Conservation (phyloP, 345 rosid species). For the Ceriops tagal region DNA sequence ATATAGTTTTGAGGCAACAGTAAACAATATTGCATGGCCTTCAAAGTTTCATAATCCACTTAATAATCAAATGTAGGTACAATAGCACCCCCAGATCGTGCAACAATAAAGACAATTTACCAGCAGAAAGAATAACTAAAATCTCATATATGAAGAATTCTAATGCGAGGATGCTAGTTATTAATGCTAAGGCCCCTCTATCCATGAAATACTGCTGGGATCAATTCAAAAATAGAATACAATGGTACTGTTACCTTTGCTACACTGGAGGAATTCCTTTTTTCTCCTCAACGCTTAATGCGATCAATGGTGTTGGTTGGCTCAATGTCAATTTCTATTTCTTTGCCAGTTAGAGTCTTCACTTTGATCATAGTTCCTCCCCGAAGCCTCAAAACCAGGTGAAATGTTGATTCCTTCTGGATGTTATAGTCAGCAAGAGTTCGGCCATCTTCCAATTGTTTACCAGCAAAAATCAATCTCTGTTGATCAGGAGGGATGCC, state of each 20-base stretch:
- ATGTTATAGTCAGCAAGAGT: constrained; percentile 91
- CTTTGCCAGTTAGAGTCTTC: constrained; percentile 91
- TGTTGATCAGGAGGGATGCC: constrained; percentile 95
- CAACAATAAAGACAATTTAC: neutral
- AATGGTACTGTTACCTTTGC: constrained; percentile 51
- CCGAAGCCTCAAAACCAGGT: constrained; percentile 82
- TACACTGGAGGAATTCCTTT: constrained; percentile 98
- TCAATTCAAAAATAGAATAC: neutral
- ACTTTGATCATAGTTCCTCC: constrained; percentile 99
- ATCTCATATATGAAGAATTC: too few relatives aligned
- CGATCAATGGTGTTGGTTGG: constrained; percentile 94
- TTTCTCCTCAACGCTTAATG: constrained; percentile 94
- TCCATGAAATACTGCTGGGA: neutral
- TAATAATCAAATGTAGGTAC: too few relatives aligned
- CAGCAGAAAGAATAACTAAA: neutral
- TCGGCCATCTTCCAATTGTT: constrained; percentile 92
- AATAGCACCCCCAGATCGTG: neutral
- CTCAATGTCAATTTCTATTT: constrained; percentile 94
- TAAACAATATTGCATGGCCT: too few relatives aligned
- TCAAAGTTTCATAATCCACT: too few relatives aligned
- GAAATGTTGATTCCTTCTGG: constrained; percentile 97
- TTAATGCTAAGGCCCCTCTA: too few relatives aligned
- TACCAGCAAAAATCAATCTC: constrained; percentile 89
- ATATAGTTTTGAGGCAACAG: neutral
- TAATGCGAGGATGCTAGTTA: too few relatives aligned